Percentiles rank a stretch among this genome's conserved stretches.
phyloP scores from a whole-genome alignment of 192 early-diverging fungal species.

The Backusella sp. region DNA sequence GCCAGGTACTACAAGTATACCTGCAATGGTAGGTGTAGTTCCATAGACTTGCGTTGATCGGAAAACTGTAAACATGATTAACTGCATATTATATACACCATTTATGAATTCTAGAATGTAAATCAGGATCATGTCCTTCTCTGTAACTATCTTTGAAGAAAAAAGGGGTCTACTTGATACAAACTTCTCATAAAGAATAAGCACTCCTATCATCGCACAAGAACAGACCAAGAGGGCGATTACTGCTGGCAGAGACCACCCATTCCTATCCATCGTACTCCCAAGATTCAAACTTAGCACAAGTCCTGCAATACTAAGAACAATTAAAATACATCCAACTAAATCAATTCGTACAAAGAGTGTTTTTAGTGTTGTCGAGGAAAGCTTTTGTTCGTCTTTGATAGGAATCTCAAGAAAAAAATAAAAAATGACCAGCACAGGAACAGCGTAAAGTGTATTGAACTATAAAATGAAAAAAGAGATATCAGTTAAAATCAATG shows the following conservation, averaged over 20 bases:
- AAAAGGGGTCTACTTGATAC: background rate
- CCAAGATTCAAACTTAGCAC: background rate
- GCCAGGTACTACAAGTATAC: background rate
- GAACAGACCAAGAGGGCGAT: background rate
- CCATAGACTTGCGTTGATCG: background rate
- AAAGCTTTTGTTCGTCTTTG: background rate
- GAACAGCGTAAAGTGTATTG: background rate
- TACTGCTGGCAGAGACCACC: background rate
- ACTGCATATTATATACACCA: background rate
- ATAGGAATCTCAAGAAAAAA: background rate
- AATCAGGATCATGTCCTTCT: background rate
- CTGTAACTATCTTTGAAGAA: background rate
- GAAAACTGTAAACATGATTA: background rate
- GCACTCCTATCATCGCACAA: background rate
- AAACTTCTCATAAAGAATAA: background rate
- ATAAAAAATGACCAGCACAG: background rate
- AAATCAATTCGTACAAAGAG: background rate
- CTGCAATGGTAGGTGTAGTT: background rate
- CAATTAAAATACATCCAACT: background rate
- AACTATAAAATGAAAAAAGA: background rate
- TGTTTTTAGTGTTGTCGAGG: background rate
- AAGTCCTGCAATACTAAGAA: background rate
- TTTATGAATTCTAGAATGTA: background rate
- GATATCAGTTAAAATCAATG: background rate
- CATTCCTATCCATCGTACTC: background rate